phyloP scores from a whole-genome alignment of 805 yeast species.

The Geotrichum ghanense region DNA sequence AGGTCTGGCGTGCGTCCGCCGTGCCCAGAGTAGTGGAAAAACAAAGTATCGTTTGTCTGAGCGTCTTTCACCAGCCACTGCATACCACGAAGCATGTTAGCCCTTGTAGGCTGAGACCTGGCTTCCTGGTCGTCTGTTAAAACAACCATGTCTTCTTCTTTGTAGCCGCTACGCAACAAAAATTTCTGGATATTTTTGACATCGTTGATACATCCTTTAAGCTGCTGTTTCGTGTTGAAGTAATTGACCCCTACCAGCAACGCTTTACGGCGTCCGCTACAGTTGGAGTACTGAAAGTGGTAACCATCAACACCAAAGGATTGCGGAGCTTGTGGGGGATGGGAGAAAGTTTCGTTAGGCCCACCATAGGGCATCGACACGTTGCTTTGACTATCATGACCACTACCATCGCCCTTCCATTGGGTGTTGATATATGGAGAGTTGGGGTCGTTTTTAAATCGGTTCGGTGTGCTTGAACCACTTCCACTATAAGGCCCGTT shows the following conservation, averaged over 20 bases:
- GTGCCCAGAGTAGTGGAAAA: conserved; percentile 81
- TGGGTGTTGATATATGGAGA: conserved; percentile 8
- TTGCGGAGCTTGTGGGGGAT: conserved; percentile 17
- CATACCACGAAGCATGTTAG: conserved; percentile 67
- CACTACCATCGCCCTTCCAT: conserved; percentile 8
- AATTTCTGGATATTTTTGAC: conserved; percentile 36
- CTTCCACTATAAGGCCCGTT: not conserved
- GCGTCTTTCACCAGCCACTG: conserved; percentile 71
- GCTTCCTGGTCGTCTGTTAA: conserved; percentile 32
- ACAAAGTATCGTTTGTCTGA: conserved; percentile 61
- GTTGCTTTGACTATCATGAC: not conserved
- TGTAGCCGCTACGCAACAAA: conserved; percentile 29
- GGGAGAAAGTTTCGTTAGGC: too few relatives aligned
- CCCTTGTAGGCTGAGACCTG: conserved; percentile 45
- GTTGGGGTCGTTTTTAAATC: conserved; percentile 2
- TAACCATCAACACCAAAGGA: conserved; percentile 23
- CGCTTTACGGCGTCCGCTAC: conserved; percentile 66
- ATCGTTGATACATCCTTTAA: conserved; percentile 77
- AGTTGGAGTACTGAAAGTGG: conserved; percentile 51
- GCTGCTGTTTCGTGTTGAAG: conserved; percentile 45
- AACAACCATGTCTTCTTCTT: conserved; percentile 28
- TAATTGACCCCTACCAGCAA: conserved; percentile 71
- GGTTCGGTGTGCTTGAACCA: conserved; percentile 1
- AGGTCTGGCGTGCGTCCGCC: conserved; percentile 65
- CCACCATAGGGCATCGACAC: conserved; percentile 3